A percentile compares a stretch with the other conserved stretches of the same genome.
Evolutionary conservation across 2,329 filamentous ascomycete genomes (phyloP).

Genomic region (Penicillium sp.): DNA sequence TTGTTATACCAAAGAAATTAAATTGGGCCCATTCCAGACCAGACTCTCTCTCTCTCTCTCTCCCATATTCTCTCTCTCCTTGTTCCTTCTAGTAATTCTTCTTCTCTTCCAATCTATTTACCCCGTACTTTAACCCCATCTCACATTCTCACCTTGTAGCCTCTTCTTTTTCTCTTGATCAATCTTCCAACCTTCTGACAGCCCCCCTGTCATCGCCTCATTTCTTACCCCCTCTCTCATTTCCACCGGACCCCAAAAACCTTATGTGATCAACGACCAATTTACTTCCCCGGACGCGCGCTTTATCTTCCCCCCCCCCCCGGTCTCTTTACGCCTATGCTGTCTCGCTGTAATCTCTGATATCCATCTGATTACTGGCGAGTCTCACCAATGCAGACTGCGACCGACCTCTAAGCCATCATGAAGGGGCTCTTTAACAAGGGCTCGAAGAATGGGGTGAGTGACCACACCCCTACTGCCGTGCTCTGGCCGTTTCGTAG

Average conservation of each 20-base stretch:
- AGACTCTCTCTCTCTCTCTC: background rate
- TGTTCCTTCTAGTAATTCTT: conserved; percentile 6
- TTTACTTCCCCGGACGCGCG: conserved; percentile 3
- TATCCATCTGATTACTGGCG: background rate
- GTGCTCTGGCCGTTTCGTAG: conserved; percentile 15
- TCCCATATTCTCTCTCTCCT: conserved; percentile 4
- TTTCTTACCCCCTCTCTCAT: conserved; percentile 21
- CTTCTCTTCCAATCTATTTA: background rate
- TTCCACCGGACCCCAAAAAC: conserved; percentile 13
- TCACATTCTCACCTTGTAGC: background rate
- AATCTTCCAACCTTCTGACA: background rate
- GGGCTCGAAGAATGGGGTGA: conserved; percentile 42
- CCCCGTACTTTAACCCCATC: background rate
- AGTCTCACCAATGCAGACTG: conserved; percentile 29
- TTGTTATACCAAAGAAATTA: background rate
- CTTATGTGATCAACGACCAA: conserved; percentile 14
- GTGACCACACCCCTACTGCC: conserved; percentile 14
- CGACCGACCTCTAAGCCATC: conserved; percentile 24
- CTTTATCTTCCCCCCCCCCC: background rate
- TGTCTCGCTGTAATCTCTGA: background rate
- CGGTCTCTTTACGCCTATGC: background rate
- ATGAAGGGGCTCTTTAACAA: conserved; percentile 45
- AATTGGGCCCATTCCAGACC: conserved; percentile 5
- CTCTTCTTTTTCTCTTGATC: background rate
- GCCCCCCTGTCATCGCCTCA: conserved; percentile 2